Evolutionary conservation across 1,284 basidiomycete species (phyloP).

Genomic region (Pseudozyma flocculosa): DNA sequence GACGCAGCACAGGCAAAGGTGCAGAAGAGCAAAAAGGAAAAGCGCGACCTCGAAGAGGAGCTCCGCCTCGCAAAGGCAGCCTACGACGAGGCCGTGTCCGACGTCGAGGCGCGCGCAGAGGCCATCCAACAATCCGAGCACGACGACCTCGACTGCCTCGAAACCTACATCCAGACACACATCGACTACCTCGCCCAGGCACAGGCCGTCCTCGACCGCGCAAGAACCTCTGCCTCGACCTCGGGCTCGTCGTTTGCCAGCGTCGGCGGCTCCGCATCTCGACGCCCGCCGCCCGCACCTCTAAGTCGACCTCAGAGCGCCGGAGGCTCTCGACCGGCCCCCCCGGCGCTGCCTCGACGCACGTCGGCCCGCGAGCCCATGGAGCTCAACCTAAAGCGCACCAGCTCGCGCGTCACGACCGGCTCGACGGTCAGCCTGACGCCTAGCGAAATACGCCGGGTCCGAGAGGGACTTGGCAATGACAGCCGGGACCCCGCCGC

Average conservation of each 20-base stretch:
- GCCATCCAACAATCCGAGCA: slow-evolving; percentile 37
- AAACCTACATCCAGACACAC: slow-evolving; percentile 41
- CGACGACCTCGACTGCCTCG: slow-evolving; percentile 39
- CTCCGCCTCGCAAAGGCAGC: slow-evolving; percentile 40
- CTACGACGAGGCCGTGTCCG: slow-evolving; percentile 44
- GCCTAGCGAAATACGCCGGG: slow-evolving; percentile 4
- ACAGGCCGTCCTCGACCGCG: slow-evolving; percentile 37
- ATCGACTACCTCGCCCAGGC: slow-evolving; percentile 38
- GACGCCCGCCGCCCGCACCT: slow-evolving; percentile 5
- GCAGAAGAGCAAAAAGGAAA: slow-evolving; percentile 51
- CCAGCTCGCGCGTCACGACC: slow-evolving; percentile 6
- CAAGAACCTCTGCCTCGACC: slow-evolving; percentile 8
- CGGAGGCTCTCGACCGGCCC: slow-evolving; percentile 5
- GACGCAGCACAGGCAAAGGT: slow-evolving; percentile 40
- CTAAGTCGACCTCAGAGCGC: slow-evolving; percentile 9
- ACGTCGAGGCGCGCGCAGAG: slow-evolving; percentile 36
- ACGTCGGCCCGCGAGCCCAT: slow-evolving; percentile 15
- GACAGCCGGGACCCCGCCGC: too few species aligned
- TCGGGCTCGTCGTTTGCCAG: background rate
- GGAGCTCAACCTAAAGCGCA: slow-evolving; percentile 4
- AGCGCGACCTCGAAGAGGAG: slow-evolving; percentile 49
- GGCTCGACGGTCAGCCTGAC: slow-evolving; percentile 19
- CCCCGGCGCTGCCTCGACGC: slow-evolving; percentile 11
- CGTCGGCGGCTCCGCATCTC: too few species aligned
- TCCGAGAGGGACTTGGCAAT: background rate